Evolutionary conservation across 768 basidiomycete genomes (phyloP).

Genomic region (Lactarius trivialis): DNA sequence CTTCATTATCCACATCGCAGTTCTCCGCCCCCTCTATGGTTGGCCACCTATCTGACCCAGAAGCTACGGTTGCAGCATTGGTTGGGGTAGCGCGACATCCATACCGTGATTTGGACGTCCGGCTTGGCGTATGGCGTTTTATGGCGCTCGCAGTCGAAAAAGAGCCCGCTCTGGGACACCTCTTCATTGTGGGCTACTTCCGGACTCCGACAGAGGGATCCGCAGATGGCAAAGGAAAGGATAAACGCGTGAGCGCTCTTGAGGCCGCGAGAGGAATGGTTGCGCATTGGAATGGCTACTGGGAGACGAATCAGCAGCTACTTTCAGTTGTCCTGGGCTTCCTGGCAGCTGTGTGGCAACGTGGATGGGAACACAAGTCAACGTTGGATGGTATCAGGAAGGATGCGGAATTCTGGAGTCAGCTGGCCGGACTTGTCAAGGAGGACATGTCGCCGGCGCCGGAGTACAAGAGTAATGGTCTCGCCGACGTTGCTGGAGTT

Average conservation of each 20-base stretch:
- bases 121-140: slow-evolving; percentile 78
- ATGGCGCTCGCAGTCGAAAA: slow-evolving; percentile 75
- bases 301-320: slow-evolving; percentile 71
- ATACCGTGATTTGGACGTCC: slow-evolving; percentile 66
- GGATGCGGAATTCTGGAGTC: slow-evolving; percentile 62
- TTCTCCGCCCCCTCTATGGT: slow-evolving; percentile 67
- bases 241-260: slow-evolving; percentile 50
- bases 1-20: slow-evolving; percentile 53
- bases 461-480: slow-evolving; percentile 52
- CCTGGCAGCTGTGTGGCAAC: slow-evolving; percentile 72
- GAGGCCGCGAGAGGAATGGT: slow-evolving; percentile 62
- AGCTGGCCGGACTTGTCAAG: slow-evolving; percentile 54
- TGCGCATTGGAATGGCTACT: slow-evolving; percentile 62
- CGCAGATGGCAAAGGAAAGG: slow-evolving; percentile 27
- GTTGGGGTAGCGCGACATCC: slow-evolving; percentile 73
- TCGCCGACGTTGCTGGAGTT: slow-evolving; percentile 41
- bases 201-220: slow-evolving; percentile 42
- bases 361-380: slow-evolving; percentile 64
- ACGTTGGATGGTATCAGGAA: slow-evolving; percentile 50
- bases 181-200: slow-evolving; percentile 74
- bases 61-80: slow-evolving; percentile 57
- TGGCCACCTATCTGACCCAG: slow-evolving; percentile 72
- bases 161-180: slow-evolving; percentile 76
- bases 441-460: slow-evolving; percentile 72
- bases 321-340: slow-evolving; percentile 71